These are phyloP conservation scores for Thalassiosira allenii DNA, from an alignment of 352 stramenopile genomes.

Conservation along the genomic window DNA sequence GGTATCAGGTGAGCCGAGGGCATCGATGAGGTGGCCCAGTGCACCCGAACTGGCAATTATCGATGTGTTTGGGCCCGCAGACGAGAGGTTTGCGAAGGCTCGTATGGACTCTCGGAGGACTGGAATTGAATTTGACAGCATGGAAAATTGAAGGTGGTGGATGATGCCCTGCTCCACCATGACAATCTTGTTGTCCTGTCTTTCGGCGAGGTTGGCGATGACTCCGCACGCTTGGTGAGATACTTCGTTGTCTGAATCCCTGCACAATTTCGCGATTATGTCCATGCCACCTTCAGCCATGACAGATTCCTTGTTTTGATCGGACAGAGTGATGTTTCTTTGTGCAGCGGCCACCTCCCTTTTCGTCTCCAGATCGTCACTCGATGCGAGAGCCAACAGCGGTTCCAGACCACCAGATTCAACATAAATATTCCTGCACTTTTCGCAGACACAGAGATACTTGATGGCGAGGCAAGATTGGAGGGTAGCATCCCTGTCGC, in stretches of 20 bases:
- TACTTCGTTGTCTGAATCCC: constrained; percentile 92
- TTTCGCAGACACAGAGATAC: constrained; percentile 91
- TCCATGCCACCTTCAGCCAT: constrained; percentile 91
- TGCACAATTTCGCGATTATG: constrained; percentile 89
- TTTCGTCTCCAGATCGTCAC: constrained; percentile 92
- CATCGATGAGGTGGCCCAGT: constrained; percentile 89
- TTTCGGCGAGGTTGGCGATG: constrained; percentile 94
- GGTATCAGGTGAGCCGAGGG: constrained; percentile 91
- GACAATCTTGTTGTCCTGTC: constrained; percentile 93
- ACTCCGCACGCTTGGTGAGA: constrained; percentile 92
- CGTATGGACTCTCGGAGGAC: constrained; percentile 94
- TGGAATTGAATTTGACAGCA: constrained; percentile 91
- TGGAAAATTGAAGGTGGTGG: constrained; percentile 95
- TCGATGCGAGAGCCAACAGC: constrained; percentile 89
- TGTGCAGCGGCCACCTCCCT: constrained; percentile 92
- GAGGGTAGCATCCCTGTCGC: constrained; percentile 92
- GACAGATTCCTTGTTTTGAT: constrained; percentile 97
- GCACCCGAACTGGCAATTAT: constrained; percentile 92
- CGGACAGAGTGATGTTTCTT: constrained; percentile 94
- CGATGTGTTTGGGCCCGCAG: constrained; percentile 92
- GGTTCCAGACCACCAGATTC: constrained; percentile 91
- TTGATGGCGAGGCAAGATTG: constrained; percentile 92
- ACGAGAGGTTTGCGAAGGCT: constrained; percentile 94
- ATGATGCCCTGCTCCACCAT: constrained; percentile 96
- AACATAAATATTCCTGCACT: constrained; percentile 92